phyloP scores from a whole-genome alignment of 192 early-diverging fungal genomes.

The Entophlyctis luteolus region DNA sequence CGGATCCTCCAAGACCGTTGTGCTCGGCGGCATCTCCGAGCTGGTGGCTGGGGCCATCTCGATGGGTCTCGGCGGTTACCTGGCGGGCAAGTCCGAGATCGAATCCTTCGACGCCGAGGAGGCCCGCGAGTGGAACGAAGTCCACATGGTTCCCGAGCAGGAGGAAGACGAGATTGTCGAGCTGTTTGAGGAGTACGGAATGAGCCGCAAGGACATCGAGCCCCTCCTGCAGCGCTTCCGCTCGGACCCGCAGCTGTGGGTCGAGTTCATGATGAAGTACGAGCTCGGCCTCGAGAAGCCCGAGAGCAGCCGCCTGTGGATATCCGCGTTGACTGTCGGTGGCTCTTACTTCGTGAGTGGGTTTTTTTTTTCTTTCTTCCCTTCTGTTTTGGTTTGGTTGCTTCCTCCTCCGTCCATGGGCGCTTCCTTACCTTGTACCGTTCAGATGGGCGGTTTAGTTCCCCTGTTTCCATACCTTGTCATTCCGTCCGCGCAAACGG shows the following conservation, averaged over 20 bases:
- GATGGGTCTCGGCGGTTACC: slow-evolving; percentile 61
- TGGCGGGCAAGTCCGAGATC: slow-evolving; percentile 54
- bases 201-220: slow-evolving; percentile 40
- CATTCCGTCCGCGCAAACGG: slow-evolving; percentile 33
- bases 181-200: slow-evolving; percentile 40
- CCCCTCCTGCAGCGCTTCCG: slow-evolving; percentile 54
- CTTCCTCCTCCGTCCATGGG: too few species aligned
- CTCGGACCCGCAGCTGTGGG: slow-evolving; percentile 51
- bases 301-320: slow-evolving; percentile 50
- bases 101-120: slow-evolving; percentile 60
- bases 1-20: slow-evolving; percentile 46
- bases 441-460: slow-evolving; percentile 55
- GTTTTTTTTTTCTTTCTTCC: background rate
- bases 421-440: too few species aligned
- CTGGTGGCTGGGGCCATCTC: slow-evolving; percentile 53
- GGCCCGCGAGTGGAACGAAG: slow-evolving; percentile 46
- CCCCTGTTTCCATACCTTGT: slow-evolving; percentile 63
- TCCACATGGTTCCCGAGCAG: slow-evolving; percentile 41
- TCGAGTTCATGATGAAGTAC: slow-evolving; percentile 75
- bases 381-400: background rate
- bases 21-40: slow-evolving; percentile 56
- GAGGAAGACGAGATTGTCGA: slow-evolving; percentile 3
- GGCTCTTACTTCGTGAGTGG: slow-evolving; percentile 46
- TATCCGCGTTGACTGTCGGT: slow-evolving; percentile 59
- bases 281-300: slow-evolving; percentile 62